These are phyloP conservation scores for Ploettnerulaceae sp. DNA, from an alignment of 2,329 filamentous ascomycete genomes.

Conservation along the genomic window DNA sequence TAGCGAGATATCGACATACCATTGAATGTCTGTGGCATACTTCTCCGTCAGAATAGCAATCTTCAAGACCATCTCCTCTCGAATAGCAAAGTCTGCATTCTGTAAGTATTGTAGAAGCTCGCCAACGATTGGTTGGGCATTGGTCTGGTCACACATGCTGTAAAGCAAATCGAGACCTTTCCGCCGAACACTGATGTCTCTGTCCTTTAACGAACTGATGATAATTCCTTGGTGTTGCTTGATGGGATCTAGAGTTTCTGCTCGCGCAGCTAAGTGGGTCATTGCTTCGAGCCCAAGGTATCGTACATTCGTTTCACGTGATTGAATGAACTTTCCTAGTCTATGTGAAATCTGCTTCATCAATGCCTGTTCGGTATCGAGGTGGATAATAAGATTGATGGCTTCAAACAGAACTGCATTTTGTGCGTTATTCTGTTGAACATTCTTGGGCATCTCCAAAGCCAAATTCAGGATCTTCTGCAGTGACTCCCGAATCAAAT, in stretches of 20 bases:
- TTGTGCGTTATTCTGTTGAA: slow-evolving; percentile 98
- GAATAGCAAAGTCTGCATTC: slow-evolving; percentile 93
- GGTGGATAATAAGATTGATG: slow-evolving; percentile 95
- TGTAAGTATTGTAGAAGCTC: slow-evolving; percentile 93
- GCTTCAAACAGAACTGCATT: slow-evolving; percentile 98
- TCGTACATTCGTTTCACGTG: slow-evolving; percentile 92
- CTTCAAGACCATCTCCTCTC: slow-evolving; percentile 98
- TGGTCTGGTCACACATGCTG: slow-evolving; percentile 98
- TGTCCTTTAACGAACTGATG: slow-evolving; percentile 85
- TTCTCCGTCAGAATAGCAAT: slow-evolving; percentile 98
- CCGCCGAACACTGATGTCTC: slow-evolving; percentile 93
- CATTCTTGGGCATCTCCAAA: slow-evolving; percentile 93
- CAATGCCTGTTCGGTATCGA: slow-evolving; percentile 88
- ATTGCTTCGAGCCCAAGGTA: slow-evolving; percentile 96
- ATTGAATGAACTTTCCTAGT: slow-evolving; percentile 92
- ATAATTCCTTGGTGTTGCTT: slow-evolving; percentile 98
- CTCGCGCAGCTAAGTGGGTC: slow-evolving; percentile 91
- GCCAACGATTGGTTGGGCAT: slow-evolving; percentile 86
- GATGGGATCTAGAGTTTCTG: slow-evolving; percentile 92
- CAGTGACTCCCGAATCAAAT: slow-evolving; percentile 85
- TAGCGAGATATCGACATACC: slow-evolving; percentile 98
- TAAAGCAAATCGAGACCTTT: slow-evolving; percentile 95
- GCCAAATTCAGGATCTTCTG: slow-evolving; percentile 88
- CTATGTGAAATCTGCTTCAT: slow-evolving; percentile 95
- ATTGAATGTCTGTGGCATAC: slow-evolving; percentile 96